Evolutionary conservation across 306 rosid genomes (phyloP), one percentile per base, ranked within the genome.

Genomic region (Fragaria vesca): DNA sequence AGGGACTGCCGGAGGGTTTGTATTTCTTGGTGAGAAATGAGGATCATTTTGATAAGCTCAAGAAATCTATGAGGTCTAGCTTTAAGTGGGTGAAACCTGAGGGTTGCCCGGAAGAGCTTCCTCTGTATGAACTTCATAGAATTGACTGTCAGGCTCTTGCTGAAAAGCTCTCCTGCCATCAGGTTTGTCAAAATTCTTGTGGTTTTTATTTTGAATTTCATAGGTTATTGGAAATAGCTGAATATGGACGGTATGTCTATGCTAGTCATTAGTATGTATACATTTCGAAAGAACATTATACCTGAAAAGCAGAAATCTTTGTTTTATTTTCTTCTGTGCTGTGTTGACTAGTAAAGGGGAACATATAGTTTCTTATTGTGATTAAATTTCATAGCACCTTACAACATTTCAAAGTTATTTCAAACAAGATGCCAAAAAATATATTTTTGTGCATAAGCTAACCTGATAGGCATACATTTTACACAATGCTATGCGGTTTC

Each of bases 11-110:
- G 0, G 86, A 82, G 76, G 98, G 97, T 36, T 75, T 92, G 84
- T 95, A 95, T 87, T 89, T 92, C 77, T 80, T 95, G 70, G 96
- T 95, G 82, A 90, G 98, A 78, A 95, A 92, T 81, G 93, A 91
- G 79, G 84, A 86, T 30, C 97, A 92, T 82, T 79, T 88, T 50
- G 82, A 67, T 74, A 89, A 95, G 85, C 89, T 92, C 81, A 91
- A 92, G 87, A 88, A 79, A 21, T 79, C 91, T 54, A 86, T 75
- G 88, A 80, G 72, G 67, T 69, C 88, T 72, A 90, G 84, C n/a
- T 95, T 95, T 71, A 58, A 69, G 62, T 95, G 98, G 98, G 74
- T 80, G 54, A 92, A 95, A 62, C 97, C 98, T 1, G 89, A 89
- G 76, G 91, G 92, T 32, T 95, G 98, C 79, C 97, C 96, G 21